These are phyloP conservation scores for Diaporthe capsici DNA, from an alignment of 2,329 filamentous ascomycete genomes.

Conservation along the genomic window DNA sequence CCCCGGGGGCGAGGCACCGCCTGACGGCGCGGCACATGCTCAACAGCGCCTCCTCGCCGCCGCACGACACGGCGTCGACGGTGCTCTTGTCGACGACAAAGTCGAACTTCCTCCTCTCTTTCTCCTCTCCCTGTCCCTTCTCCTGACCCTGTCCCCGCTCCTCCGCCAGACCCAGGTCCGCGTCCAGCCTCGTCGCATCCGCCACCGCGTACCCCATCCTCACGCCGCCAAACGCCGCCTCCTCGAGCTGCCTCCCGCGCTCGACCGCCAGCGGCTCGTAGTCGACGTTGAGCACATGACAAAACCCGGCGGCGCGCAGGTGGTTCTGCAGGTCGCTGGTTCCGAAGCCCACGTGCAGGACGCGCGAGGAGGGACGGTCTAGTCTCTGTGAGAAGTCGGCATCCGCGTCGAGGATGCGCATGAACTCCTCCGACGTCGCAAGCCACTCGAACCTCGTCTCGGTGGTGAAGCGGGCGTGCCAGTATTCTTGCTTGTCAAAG, in stretches of 20 bases:
- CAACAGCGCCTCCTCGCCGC: slow-evolving; percentile 54
- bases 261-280: slow-evolving; percentile 64
- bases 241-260: slow-evolving; percentile 58
- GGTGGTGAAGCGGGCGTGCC: slow-evolving; percentile 60
- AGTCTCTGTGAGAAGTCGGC: slow-evolving; percentile 51
- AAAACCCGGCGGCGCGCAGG: slow-evolving; percentile 59
- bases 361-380: slow-evolving; percentile 46
- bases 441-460: slow-evolving; percentile 66
- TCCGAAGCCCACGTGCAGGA: slow-evolving; percentile 64
- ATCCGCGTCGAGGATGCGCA: slow-evolving; percentile 51
- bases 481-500: slow-evolving; percentile 65
- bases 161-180: background rate
- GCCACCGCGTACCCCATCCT: slow-evolving; percentile 59
- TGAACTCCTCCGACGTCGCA: slow-evolving; percentile 56
- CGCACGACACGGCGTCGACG: slow-evolving; percentile 63
- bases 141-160: background rate
- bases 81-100: slow-evolving; percentile 66
- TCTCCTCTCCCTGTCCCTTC: too few species aligned
- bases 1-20: slow-evolving; percentile 52
- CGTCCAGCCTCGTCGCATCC: slow-evolving; percentile 58
- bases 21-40: slow-evolving; percentile 57
- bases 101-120: slow-evolving; percentile 49
- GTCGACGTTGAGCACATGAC: slow-evolving; percentile 62
- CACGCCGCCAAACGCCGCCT: slow-evolving; percentile 59
- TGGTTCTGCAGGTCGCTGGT: slow-evolving; percentile 65